Conservation (phyloP, 2,329 filamentous ascomycete genomes). For the Bimuria novae-zelandiae region DNA sequence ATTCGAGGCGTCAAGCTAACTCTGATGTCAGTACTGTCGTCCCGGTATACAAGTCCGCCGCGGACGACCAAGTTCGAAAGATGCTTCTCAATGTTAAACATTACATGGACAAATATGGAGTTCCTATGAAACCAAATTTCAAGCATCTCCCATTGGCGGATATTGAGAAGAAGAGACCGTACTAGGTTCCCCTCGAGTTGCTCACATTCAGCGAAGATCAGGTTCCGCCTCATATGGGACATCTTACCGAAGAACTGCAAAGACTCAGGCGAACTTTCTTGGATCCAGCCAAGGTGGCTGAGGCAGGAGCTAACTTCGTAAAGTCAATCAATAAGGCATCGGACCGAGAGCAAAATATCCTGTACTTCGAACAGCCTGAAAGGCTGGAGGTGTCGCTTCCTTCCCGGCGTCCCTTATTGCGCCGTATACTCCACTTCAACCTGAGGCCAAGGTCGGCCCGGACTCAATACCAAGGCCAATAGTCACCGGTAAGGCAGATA, state of each 20-base stretch:
- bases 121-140: background rate
- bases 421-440: background rate
- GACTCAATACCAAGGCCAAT: background rate
- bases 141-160: constrained; percentile 1
- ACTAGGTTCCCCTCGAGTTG: constrained; percentile 5
- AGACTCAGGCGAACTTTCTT: background rate
- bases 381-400: background rate
- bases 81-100: background rate
- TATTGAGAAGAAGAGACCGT: constrained; percentile 1
- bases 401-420: background rate
- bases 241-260: background rate
- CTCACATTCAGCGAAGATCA: background rate
- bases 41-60: background rate
- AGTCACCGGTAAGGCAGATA: background rate
- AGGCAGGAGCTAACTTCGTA: background rate
- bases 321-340: background rate
- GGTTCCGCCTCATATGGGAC: background rate
- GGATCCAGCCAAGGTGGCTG: background rate
- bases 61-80: background rate
- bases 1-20: constrained; percentile 4
- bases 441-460: background rate
- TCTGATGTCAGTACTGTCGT: background rate
- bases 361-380: background rate
- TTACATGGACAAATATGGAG: background rate
- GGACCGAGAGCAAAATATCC: background rate